Evolutionary conservation across 306 rosid species (phyloP), one percentile per base, ranked within the genome.

Genomic region (Psophocarpus tetragonolobus): DNA sequence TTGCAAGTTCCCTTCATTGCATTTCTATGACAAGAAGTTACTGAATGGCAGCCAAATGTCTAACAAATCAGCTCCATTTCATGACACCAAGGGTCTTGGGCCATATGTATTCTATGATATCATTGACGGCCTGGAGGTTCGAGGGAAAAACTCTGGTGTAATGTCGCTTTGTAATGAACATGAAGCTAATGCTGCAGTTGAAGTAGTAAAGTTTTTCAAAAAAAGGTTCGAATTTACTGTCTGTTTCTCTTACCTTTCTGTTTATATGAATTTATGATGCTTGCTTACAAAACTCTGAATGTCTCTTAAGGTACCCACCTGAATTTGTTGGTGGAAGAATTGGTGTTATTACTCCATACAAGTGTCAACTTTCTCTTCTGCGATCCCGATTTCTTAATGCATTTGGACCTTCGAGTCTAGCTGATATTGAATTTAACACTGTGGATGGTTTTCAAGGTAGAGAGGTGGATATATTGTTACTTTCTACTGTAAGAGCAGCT

Each of bases 361-460:
- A 92, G 80, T 58, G 82, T 80, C 98, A 94, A 73, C 92, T 92
- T 72, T 91, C 97, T 36, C 90, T 94, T 45, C 78, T 94, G 71
- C 90, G 93, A 35, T 92, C 98, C 80, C 91, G 94, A 51, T 84
- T 92, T 87, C 81, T 85, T 36, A 86, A 79, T 66, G 88, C 88
- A 58, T 94, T 94, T 82, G 98, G 97, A 83, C 77, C 97, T 74
- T 92, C 91, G 10, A 78, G 75, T 47, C 68, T 82, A 62, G 85
- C 80, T 4, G 89, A 83, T 41, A 87, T 94, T 68, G 97, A 94
- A 82, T 88, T 94, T 71, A 94, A 94, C 81, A 94, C 97, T 0
- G 97, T 94, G 75, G 98, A 94, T 84, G 98, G 98, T 82, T 94
- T 92, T 83, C 98, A 94, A 89, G 98, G 98, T 47, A 92, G 98